Evolutionary conservation across 2,329 filamentous ascomycete genomes (phyloP), one percentile per base, ranked within the genome.

Genomic region (Aureobasidium leucospermi): DNA sequence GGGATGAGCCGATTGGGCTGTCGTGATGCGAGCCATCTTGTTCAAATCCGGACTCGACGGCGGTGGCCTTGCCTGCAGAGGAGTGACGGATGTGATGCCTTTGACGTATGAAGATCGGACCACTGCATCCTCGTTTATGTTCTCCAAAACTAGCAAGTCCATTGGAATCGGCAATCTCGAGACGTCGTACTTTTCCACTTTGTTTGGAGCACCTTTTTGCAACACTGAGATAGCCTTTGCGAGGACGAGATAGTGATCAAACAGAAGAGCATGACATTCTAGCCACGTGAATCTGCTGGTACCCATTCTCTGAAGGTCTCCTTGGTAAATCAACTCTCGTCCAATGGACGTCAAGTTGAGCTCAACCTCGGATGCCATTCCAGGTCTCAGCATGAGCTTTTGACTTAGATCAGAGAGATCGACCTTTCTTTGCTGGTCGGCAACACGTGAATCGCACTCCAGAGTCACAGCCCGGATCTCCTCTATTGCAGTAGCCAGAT

Each of bases 111-210:
- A 80, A 2, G 83, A 86, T 71, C 94, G 96, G 59, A 92, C 83
- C 6, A 97, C 88, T 0, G 94, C 86, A 64, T 96, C 90, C 65
- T 99, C 95, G 65, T 93, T 90, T 65, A 89, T 87, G 71, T 89
- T 96, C 73, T 99, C 95, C 0, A 99, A 79, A 52, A 96, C 89
- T 29, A 99, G 79, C 2, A 99, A 79, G 66, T 96, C 92, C 93
- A 99, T 99, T 0, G 94, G 94, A 63, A 99, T 96, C 6, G 89
- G 90, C 78, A 96, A 81, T 72, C 95, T 92, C 0, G 92, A 96
- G 34, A 99, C 93, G 72, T 99, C 94, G 66, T 94, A 99, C 64
- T 81, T 80, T 67, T 88, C 85, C 67, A 89, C 90, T 74, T 88
- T 94, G n/a, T 82, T 83, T 49, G 83, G 84, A 46, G 85, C 81